Base-by-base conservation (phyloP, 139 green algal genomes). In the Zygnema cylindricum region DNA sequence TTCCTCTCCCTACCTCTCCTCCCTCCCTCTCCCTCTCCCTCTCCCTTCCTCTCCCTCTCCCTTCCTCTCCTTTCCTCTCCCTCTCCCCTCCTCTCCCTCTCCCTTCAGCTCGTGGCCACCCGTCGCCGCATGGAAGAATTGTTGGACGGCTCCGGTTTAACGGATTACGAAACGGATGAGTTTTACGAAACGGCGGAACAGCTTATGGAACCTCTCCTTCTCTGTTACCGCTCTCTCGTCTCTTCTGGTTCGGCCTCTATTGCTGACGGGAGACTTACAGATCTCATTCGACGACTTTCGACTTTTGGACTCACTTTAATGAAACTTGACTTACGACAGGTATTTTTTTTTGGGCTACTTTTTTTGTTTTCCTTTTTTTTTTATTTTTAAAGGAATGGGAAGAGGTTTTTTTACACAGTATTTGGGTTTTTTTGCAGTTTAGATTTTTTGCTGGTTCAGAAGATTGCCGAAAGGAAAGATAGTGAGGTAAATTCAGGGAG, bases 281-380 rank as follows among this genome's bases (percentile, higher is more conserved):
- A 99, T 92, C 71, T 79, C 71, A 94, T 99, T 63, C 94, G 97
- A 71, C 88, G 87, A 35, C 38, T 92, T 22, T 25, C 71, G 49
- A 88, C 83, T 36, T 94, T 94, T 73, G 97, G 97, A 54, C 89
- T 98, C 85, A 88, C 40, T 81, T 94, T 99, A 38, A 96, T 99
- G 91, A 98, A 98, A 95, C 94, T 99, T 84, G 97, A 99, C 91
- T 92, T 99, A 73, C 94, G 97, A 11, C 97, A 91, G 86, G 84
- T 89, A 38, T 22, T 69, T 73, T n/a, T n/a, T n/a, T n/a, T 63
- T 25, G 49, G 49, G 16, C 7, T 63, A 16, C 49, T 16, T 25
- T 63, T 16, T 16, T 63, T 63, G 49, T 25, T 63, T 25, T 25
- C 16, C 49, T 63, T 63, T n/a, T n/a, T n/a, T n/a, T n/a, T n/a